Evolutionary conservation across 352 stramenopile genomes (phyloP), one percentile per base, ranked within the genome.

Genomic region (Phytopythium sindhum): DNA sequence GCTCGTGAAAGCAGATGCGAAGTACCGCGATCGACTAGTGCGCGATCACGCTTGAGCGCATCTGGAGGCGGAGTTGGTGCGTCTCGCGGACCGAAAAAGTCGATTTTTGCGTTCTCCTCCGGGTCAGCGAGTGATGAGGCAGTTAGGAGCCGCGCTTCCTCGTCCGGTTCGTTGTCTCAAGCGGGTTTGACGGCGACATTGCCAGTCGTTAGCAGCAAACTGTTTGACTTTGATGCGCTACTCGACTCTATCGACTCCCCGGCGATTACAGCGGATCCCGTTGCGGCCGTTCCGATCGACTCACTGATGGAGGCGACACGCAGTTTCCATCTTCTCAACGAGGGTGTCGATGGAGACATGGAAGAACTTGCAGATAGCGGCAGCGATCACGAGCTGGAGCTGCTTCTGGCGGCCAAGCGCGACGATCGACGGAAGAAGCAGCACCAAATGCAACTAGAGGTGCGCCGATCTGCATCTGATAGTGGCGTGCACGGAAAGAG

Each of bases 201-300:
- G 7, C 9, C 45, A 4, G 45, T 6, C 5, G 23, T 52, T 3
- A 21, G 45, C 1, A 29, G 21, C 4, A 69, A 56, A 15, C 56
- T 90, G 15, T 90, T 86, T 56, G 75, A 86, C 41, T 89, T 86
- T 61, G 77, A 84, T 12, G 83, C 75, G n/a, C 50, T 89, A 1
- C 63, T 91, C 6, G 53, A 66, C 14, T 0, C 33, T 17, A 37
- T 28, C 28, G 9, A 26, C 14, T 15, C 35, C 2, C 26, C 28
- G 11, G 28, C 5, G 26, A 14, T 0, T 0, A 12, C 11, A 24
- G 4, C 19, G 26, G 26, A 15, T n/a, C 15, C 26, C 0, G 2
- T 35, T 6, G 28, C 48, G 3, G 51, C 4, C 28, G 8, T 24
- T 29, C 1, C 24, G 21, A 21, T 9, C 5, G 45, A 51, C 6